Evolutionary conservation across 257 asterid species (phyloP).

Genomic region (Henckelia pumila): DNA sequence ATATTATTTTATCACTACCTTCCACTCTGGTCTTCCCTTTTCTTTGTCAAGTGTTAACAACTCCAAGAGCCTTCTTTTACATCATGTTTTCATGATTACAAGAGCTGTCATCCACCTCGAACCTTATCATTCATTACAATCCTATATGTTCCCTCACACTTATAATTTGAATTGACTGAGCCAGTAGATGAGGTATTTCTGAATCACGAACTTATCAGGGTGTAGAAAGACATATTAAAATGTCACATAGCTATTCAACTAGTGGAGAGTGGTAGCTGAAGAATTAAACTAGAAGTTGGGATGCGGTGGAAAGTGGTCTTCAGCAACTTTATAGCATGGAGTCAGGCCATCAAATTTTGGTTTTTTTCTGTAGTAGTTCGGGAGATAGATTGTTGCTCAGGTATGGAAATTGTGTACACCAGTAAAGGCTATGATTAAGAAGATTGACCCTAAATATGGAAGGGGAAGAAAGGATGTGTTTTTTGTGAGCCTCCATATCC

Average conservation of each 20-base stretch:
- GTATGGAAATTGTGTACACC: background rate
- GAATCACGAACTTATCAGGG: background rate
- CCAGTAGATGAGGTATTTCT: background rate
- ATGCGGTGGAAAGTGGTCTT: background rate
- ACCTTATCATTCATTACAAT: background rate
- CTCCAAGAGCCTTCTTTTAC: background rate
- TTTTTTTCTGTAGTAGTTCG: background rate
- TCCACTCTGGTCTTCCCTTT: background rate
- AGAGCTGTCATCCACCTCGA: background rate
- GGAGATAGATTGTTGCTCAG: background rate
- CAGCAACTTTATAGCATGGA: background rate
- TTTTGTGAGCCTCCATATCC: background rate
- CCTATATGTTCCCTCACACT: background rate
- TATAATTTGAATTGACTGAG: background rate
- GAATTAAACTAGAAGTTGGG: too few species aligned
- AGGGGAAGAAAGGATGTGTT: background rate
- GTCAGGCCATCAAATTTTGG: background rate
- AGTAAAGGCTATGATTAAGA: background rate
- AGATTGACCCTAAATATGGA: background rate
- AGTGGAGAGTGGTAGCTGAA: background rate
- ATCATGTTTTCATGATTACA: background rate
- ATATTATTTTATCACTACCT: background rate
- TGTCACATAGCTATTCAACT: background rate
- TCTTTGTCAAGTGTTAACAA: background rate
- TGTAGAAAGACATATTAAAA: too few species aligned